These are phyloP conservation scores for Colletotrichum spinosum DNA, from an alignment of 2,329 filamentous ascomycete genomes.

Conservation along the genomic window DNA sequence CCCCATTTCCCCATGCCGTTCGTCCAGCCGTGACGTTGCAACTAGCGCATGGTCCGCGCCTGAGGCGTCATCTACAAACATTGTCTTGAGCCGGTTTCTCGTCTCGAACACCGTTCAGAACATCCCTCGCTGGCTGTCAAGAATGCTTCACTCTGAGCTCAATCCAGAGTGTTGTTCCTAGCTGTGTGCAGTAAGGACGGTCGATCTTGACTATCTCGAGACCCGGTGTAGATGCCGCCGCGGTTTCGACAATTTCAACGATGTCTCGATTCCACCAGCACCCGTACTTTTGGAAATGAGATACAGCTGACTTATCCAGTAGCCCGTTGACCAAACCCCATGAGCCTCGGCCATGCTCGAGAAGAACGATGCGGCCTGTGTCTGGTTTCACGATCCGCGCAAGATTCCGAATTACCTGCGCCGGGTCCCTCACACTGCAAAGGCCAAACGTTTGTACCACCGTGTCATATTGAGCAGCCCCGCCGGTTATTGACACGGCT, in stretches of 20 bases:
- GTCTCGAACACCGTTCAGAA: not conserved
- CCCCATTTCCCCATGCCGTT: too few relatives aligned
- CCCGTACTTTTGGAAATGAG: constrained; percentile 70
- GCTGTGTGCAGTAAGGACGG: constrained; percentile 63
- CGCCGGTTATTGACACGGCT: constrained; percentile 25
- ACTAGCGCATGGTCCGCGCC: too few relatives aligned
- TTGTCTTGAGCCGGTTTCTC: too few relatives aligned
- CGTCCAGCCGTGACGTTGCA: too few relatives aligned
- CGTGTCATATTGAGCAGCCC: constrained; percentile 44
- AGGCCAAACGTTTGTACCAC: constrained; percentile 67
- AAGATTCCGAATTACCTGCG: constrained; percentile 64
- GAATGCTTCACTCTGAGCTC: constrained; percentile 59
- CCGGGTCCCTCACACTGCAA: constrained; percentile 70
- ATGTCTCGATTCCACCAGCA: constrained; percentile 79
- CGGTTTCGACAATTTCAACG: constrained; percentile 63
- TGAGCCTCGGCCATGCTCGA: constrained; percentile 71
- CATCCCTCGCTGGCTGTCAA: not conserved
- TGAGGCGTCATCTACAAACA: too few relatives aligned
- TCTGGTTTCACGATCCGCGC: constrained; percentile 63
- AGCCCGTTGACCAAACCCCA: constrained; percentile 66
- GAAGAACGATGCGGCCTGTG: constrained; percentile 69
- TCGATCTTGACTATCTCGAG: constrained; percentile 67
- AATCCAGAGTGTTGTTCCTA: constrained; percentile 69
- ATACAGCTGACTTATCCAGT: constrained; percentile 65
- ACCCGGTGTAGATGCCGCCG: constrained; percentile 59